phyloP scores from a whole-genome alignment of 495 filamentous ascomycete genomes.

The Podospora anserina region DNA sequence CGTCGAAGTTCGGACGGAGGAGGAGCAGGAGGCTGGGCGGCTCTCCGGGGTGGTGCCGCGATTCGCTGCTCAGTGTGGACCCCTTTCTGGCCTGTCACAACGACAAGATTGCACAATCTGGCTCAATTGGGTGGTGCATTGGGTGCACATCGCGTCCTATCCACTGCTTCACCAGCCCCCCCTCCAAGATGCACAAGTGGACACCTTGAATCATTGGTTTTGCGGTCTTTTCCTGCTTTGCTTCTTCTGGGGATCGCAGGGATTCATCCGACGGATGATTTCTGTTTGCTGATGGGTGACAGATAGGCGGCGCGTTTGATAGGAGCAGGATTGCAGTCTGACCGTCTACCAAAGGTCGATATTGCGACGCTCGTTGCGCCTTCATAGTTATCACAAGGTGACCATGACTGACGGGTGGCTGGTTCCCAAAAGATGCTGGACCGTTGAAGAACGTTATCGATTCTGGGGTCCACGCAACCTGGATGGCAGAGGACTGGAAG shows the following conservation, averaged over 20 bases:
- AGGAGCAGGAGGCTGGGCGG: constrained; percentile 27
- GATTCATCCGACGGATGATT: neutral
- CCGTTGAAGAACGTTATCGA: neutral
- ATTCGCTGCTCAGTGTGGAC: constrained; percentile 30
- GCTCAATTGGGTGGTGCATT: constrained; percentile 29
- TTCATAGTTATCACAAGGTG: no score
- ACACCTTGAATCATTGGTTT: neutral
- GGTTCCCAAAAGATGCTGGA: neutral
- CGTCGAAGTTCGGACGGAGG: constrained; percentile 16
- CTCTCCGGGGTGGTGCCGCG: constrained; percentile 25
- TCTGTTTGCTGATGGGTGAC: constrained; percentile 1
- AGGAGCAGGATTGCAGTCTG: neutral
- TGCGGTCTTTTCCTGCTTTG: neutral
- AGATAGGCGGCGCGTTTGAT: neutral
- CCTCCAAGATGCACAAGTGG: constrained; percentile 1
- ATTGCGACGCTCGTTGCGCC: neutral
- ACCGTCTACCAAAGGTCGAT: neutral
- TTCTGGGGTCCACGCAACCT: neutral
- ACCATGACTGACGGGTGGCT: neutral
- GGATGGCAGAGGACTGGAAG: neutral
- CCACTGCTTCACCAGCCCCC: constrained; percentile 2
- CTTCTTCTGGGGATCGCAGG: neutral
- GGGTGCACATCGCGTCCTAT: constrained; percentile 11
- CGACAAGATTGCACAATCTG: constrained; percentile 26
- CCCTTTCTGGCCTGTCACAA: constrained; percentile 28